Evolutionary conservation across 441 rosid genomes (phyloP), one percentile per base, ranked within the genome.

Genomic region (Mallotus repandus): DNA sequence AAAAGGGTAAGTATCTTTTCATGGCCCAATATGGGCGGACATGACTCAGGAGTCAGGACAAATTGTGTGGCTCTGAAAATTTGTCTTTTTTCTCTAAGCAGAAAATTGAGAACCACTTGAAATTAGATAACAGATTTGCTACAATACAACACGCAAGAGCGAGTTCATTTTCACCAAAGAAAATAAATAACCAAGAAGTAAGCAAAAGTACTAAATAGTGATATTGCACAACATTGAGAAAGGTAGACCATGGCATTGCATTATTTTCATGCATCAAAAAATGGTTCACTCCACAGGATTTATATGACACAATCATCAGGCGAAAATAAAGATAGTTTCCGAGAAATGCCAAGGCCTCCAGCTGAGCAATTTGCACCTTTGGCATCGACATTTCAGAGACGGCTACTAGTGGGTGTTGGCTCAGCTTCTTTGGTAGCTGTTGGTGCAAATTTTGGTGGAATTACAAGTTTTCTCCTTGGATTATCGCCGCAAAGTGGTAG

Each of bases 391-490:
- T 95, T 89, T 66, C 76, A 76, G 68, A 81, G 97, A 68, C 84
- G 95, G 76, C 77, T 93, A 9, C 87, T 89, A 10, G 76, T 82
- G 1, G 95, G 95, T 43, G 48, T 84, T 46, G 93, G 92, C 35
- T 87, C 99, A 15, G 92, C 98, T 77, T 82, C 96, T 55, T 69
- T 89, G 0, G 92, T 87, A 25, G 98, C 92, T 2, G 67, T 87
- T 7, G 97, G 99, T 13, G 95, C 99, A 16, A 88, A 95, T 76
- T 95, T 92, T 70, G 87, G 84, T 60, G 93, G 96, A 76, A 65
- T 89, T 61, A 95, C 97, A 0, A 95, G 98, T 77, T 86, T 77
- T 19, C 63, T 95, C 19, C 93, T 95, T 0, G 91, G 96, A 13
- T 83, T 90, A 7, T 86, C 86, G 2, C 95, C 97, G 10, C 90